Base-by-base conservation (phyloP, 1,284 basidiomycete genomes). In the Cutaneotrichosporon arboriforme region DNA sequence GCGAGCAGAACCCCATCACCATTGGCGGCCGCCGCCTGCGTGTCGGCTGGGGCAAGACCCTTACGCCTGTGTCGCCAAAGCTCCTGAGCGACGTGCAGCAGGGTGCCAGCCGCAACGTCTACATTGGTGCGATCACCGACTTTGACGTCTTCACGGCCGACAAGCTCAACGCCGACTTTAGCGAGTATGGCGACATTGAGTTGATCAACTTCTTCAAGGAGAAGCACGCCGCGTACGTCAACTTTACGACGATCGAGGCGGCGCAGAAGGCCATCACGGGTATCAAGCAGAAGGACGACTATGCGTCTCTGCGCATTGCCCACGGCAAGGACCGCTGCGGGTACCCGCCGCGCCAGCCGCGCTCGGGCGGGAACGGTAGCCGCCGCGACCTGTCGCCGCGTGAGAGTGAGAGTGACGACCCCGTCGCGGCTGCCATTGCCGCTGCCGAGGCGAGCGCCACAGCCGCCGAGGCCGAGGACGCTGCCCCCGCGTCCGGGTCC, bases 281-380 rank as follows among this genome's bases (percentile, higher is more conserved):
- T 13, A 83, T 94, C 73, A 92, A 93, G 81, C 26, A 20, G 43
- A 87, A 87, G 70, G 81, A 86, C 5, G 88, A 90, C 70, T 92
- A 92, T 68, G 80, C 82, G 22, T 84, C 84, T 72, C 76, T 92
- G 56, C 85, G 88, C 35, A 86, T 93, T 57, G 85, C 90, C 4
- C 90, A 92, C 74, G 92, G 92, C 59, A 96, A 96, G 74, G 92
- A 96, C 72, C 83, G 92, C 35, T 96, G 92, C 74, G 92, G 90
- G 26, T 72, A 73, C 47, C 52, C 66, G 13, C 73, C 70, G 18
- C 59, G 59, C 42, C 55, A 52, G 51, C 59, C 59, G 47, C 57
- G 57, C 7, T 26, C 57, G 5, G 44, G 21, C 15, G 42, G 41
- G 42, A 15, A 9, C 15, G 33, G 45, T 14, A 13, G n/a, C 5